These are phyloP conservation scores for Cordyceps sp. DNA, from an alignment of 2,329 filamentous ascomycete species.

Conservation along the genomic window DNA sequence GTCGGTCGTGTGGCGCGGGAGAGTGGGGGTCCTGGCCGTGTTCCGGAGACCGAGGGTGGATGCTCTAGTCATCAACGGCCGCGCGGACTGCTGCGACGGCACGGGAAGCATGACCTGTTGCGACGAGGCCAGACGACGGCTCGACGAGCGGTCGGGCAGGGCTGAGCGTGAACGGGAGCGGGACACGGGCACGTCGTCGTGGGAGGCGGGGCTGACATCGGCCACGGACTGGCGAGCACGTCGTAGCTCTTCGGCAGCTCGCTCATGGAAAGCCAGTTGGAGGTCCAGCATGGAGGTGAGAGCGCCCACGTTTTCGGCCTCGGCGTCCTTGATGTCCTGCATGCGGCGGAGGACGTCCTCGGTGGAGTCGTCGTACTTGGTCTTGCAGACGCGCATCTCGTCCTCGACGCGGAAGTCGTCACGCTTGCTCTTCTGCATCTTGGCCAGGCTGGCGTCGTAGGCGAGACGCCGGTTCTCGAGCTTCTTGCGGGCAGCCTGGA, in stretches of 20 bases:
- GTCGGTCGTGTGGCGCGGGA: slow-evolving; percentile 25
- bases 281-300: slow-evolving; percentile 71
- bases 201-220: slow-evolving; percentile 6
- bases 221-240: slow-evolving; percentile 31
- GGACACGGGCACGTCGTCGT: slow-evolving; percentile 7
- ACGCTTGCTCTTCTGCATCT: slow-evolving; percentile 85
- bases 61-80: slow-evolving; percentile 19
- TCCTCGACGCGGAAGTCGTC: slow-evolving; percentile 91
- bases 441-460: slow-evolving; percentile 76
- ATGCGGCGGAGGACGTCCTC: slow-evolving; percentile 86
- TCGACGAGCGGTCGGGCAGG: slow-evolving; percentile 23
- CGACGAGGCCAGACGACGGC: slow-evolving; percentile 20
- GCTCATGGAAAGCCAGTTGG: slow-evolving; percentile 81
- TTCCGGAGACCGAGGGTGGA: slow-evolving; percentile 20
- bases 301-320: slow-evolving; percentile 67
- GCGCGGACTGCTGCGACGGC: slow-evolving; percentile 16
- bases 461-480: slow-evolving; percentile 77
- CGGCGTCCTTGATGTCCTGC: slow-evolving; percentile 90
- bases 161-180: slow-evolving; percentile 31
- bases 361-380: slow-evolving; percentile 89
- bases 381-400: slow-evolving; percentile 76
- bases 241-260: slow-evolving; percentile 67
- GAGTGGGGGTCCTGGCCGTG: slow-evolving; percentile 18
- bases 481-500: slow-evolving; percentile 67
- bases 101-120: slow-evolving; percentile 7